Percentiles rank a stretch among this genome's conserved stretches.
phyloP scores from a whole-genome alignment of 2,329 filamentous ascomycete genomes.

The Cadophora gregata region DNA sequence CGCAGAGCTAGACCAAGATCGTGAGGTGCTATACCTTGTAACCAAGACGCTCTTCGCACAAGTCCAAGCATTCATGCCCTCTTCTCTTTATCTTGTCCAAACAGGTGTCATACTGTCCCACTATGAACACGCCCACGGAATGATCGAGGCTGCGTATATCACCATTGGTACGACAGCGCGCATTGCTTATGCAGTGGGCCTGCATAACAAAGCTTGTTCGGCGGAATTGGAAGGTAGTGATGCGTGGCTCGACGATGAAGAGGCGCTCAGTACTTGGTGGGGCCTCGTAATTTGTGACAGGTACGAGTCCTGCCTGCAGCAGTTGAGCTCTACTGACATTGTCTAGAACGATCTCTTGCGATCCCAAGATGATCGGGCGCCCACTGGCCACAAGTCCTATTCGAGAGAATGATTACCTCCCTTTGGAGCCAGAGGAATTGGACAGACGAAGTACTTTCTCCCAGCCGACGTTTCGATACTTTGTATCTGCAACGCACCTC shows the following conservation, averaged over 20 bases:
- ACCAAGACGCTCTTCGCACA: constrained; percentile 37
- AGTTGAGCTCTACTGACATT: constrained; percentile 1
- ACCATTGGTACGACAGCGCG: constrained; percentile 32
- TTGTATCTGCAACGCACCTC: constrained; percentile 29
- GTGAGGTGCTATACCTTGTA: constrained; percentile 35
- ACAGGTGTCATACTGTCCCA: constrained; percentile 31
- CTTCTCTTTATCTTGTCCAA: constrained; percentile 33
- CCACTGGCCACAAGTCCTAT: constrained; percentile 31
- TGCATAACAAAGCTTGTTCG: constrained; percentile 31
- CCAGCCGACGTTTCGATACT: constrained; percentile 27
- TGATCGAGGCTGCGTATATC: constrained; percentile 35
- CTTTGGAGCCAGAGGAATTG: constrained; percentile 30
- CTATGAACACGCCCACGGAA: constrained; percentile 36
- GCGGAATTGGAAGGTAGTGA: constrained; percentile 31
- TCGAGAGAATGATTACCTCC: constrained; percentile 32
- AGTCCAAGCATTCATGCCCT: constrained; percentile 35
- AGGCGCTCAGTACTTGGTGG: constrained; percentile 36
- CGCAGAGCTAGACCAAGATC: constrained; percentile 29
- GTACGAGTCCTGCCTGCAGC: constrained; percentile 22
- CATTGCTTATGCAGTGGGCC: constrained; percentile 32
- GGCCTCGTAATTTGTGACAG: constrained; percentile 37
- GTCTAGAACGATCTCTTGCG: constrained; percentile 29
- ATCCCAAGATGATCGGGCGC: constrained; percentile 27
- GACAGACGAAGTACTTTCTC: constrained; percentile 14
- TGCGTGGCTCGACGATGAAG: constrained; percentile 33